phyloP scores from a whole-genome alignment of 768 basidiomycete genomes.

The Cyathus striatus region DNA sequence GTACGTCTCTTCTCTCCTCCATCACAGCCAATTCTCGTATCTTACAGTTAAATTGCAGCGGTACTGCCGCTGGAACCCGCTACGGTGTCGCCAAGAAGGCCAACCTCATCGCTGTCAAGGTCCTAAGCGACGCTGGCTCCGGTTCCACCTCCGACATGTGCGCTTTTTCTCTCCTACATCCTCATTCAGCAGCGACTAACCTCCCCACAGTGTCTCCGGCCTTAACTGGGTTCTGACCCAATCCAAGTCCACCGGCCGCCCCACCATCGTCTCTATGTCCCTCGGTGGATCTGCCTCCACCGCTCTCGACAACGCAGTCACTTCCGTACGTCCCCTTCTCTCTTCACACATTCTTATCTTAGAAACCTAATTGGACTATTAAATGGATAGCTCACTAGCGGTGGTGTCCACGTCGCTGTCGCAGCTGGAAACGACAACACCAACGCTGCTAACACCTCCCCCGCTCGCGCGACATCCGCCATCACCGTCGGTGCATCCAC shows the following conservation, averaged over 20 bases:
- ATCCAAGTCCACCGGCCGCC: constrained; percentile 9
- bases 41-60: constrained; percentile 7
- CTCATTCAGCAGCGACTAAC: constrained; percentile 3
- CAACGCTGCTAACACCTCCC: constrained; percentile 20
- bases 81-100: constrained; percentile 24
- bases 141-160: constrained; percentile 1
- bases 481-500: constrained; percentile 28
- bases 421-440: constrained; percentile 23
- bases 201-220: constrained; percentile 12
- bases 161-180: neutral
- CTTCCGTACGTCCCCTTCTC: constrained; percentile 1
- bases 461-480: constrained; percentile 22
- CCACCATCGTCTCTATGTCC: constrained; percentile 23
- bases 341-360: neutral
- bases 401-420: constrained; percentile 17
- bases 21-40: neutral
- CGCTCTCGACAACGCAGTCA: constrained; percentile 23
- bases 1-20: constrained; percentile 8
- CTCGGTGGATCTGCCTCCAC: constrained; percentile 19
- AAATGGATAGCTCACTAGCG: constrained; percentile 17
- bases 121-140: constrained; percentile 26
- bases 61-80: constrained; percentile 17
- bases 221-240: constrained; percentile 18
- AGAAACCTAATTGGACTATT: neutral
- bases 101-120: constrained; percentile 34